Evolutionary conservation across 1,139 yeast species (phyloP).

Genomic region (Taphrina sp.): DNA sequence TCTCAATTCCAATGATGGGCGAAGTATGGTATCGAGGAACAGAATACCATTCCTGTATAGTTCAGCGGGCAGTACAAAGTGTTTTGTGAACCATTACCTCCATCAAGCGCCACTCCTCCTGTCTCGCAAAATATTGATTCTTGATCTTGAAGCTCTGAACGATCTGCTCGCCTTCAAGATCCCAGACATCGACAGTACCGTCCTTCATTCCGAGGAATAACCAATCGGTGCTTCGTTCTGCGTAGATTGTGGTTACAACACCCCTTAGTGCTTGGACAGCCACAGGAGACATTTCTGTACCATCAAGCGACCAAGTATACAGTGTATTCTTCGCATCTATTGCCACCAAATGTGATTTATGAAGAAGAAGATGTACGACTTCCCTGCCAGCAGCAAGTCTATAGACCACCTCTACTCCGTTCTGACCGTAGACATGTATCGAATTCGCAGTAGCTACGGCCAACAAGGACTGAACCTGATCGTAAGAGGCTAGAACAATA

Average conservation of each 20-base stretch:
- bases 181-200: slow-evolving; percentile 73
- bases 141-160: slow-evolving; percentile 63
- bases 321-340: slow-evolving; percentile 57
- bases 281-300: slow-evolving; percentile 46
- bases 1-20: slow-evolving; percentile 63
- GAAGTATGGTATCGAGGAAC: slow-evolving; percentile 42
- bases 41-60: slow-evolving; percentile 40
- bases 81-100: slow-evolving; percentile 34
- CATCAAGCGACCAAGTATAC: slow-evolving; percentile 66
- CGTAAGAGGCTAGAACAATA: slow-evolving; percentile 68
- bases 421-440: slow-evolving; percentile 79
- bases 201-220: slow-evolving; percentile 73
- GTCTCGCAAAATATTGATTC: slow-evolving; percentile 61
- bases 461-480: slow-evolving; percentile 80
- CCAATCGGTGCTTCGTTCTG: slow-evolving; percentile 91
- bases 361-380: slow-evolving; percentile 59
- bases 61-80: neutral
- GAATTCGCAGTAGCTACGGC: slow-evolving; percentile 72
- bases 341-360: slow-evolving; percentile 78
- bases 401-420: slow-evolving; percentile 72
- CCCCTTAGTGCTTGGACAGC: slow-evolving; percentile 51
- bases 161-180: slow-evolving; percentile 70
- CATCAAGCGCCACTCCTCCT: slow-evolving; percentile 33
- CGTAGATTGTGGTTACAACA: slow-evolving; percentile 61
- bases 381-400: slow-evolving; percentile 50